Evolutionary conservation across 2,329 filamentous ascomycete genomes (phyloP), one percentile per base, ranked within the genome.

Genomic region (Lachnellula suecica): DNA sequence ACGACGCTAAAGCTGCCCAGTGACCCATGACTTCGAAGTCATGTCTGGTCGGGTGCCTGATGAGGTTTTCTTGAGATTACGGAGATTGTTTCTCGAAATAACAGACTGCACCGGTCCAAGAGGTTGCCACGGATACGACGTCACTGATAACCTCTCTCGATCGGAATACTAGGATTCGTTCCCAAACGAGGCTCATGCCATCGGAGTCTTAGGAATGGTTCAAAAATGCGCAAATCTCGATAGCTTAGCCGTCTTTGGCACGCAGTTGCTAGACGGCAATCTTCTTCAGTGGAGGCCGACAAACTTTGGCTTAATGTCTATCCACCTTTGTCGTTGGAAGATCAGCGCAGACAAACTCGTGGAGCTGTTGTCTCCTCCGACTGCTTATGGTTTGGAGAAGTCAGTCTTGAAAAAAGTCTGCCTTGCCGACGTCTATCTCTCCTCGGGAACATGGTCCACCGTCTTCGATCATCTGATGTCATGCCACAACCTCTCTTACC

Each of bases 31-130:
- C 9, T 35, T 35, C 9, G 31, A n/a, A n/a, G 4, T n/a, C 5
- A 5, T 35, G 15, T 35, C 9, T 17, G 17, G 17, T 17, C 9
- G 15, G 4, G 31, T 35, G 1, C 31, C 31, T 7, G 31, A n/a
- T 13, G 31, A 13, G 17, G 31, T 35, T 17, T 17, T 35, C 15
- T 35, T 17, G 13, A n/a, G 31, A 35, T 17, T 35, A n/a, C 31
- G 31, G 31, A 2, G 17, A 2, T 35, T 35, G 17, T 24, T 34
- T 20, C 24, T 49, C 3, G 27, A 19, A 43, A 31, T 49, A 9
- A 20, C 20, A 15, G 47, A 49, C 42, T 25, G n/a, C 7, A 49
- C 38, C n/a, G 47, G 47, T n/a, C 38, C 47, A 15, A 38, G 47
- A 6, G 47, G 38, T 7, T 49, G 24, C 31, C 15, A n/a, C 9